Conservation (phyloP, 176 grass and related monocot genomes). For the Zizania latifolia region DNA sequence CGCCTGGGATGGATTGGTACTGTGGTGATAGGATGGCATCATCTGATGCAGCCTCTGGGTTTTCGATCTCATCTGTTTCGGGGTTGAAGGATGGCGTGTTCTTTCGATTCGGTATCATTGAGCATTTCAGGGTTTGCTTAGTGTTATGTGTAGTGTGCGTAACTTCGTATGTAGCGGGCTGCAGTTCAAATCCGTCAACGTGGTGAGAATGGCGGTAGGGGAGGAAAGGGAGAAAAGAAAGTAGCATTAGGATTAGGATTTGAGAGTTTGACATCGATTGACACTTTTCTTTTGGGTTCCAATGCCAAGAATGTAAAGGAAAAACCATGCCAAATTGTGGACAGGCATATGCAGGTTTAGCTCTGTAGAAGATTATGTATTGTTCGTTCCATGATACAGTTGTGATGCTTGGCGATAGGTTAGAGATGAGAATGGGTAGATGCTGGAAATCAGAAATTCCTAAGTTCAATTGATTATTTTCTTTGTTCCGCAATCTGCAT, state of each 20-base stretch:
- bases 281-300: not conserved
- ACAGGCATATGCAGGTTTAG: not conserved
- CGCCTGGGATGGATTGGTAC: not conserved
- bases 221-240: not conserved
- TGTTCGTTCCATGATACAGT: not conserved
- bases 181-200: not conserved
- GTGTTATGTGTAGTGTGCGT: not conserved
- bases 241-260: not conserved
- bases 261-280: not conserved
- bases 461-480: not conserved
- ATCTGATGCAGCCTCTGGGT: not conserved
- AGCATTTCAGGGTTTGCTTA: not conserved
- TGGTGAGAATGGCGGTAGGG: not conserved
- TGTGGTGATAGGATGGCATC: not conserved
- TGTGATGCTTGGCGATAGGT: not conserved
- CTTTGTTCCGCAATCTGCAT: no score
- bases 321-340: not conserved
- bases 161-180: not conserved
- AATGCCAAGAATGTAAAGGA: not conserved
- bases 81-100: not conserved
- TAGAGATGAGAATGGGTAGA: not conserved
- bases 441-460: not conserved
- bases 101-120: not conserved
- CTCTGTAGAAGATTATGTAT: not conserved
- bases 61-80: not conserved